phyloP scores from a whole-genome alignment of 805 yeast genomes.

The Ogataea allantospora region DNA sequence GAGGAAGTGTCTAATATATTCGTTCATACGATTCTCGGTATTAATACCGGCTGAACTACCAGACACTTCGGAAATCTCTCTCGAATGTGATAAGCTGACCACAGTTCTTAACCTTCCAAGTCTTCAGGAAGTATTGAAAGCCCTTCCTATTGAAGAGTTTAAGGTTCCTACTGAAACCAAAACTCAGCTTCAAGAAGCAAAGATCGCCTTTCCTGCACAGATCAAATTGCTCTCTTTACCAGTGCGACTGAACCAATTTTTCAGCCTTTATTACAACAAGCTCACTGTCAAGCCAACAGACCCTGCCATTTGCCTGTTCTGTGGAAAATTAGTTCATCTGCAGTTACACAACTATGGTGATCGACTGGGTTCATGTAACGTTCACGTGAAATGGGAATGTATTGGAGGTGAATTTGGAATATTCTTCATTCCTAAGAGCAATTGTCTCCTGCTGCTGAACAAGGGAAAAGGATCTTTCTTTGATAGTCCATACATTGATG shows the following conservation, averaged over 20 bases:
- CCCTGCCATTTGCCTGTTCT: slow-evolving; percentile 84
- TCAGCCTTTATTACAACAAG: slow-evolving; percentile 55
- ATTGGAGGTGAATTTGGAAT: slow-evolving; percentile 63
- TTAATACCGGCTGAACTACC: slow-evolving; percentile 30
- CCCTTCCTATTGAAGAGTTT: slow-evolving; percentile 17
- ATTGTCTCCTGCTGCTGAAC: slow-evolving; percentile 60
- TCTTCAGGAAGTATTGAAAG: slow-evolving; percentile 28
- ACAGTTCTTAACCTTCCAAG: slow-evolving; percentile 47
- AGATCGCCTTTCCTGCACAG: slow-evolving; percentile 62
- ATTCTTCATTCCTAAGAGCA: slow-evolving; percentile 67
- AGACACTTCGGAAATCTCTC: slow-evolving; percentile 19
- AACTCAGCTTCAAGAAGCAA: slow-evolving; percentile 11
- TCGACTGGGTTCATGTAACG: slow-evolving; percentile 72
- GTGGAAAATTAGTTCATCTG: slow-evolving; percentile 67
- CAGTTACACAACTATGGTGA: slow-evolving; percentile 60
- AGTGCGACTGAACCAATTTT: slow-evolving; percentile 60
- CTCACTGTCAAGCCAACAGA: slow-evolving; percentile 50
- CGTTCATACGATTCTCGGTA: slow-evolving; percentile 52
- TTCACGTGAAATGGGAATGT: slow-evolving; percentile 65
- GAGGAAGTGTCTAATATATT: slow-evolving; percentile 58
- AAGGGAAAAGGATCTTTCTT: slow-evolving; percentile 81
- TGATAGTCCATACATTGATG: slow-evolving; percentile 80
- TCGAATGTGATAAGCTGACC: slow-evolving; percentile 58
- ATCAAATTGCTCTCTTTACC: slow-evolving; percentile 67
- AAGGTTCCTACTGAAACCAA: slow-evolving; percentile 10